Evolutionary conservation across 352 stramenopile species (phyloP).

Genomic region (Phytopythium kandeliae): DNA sequence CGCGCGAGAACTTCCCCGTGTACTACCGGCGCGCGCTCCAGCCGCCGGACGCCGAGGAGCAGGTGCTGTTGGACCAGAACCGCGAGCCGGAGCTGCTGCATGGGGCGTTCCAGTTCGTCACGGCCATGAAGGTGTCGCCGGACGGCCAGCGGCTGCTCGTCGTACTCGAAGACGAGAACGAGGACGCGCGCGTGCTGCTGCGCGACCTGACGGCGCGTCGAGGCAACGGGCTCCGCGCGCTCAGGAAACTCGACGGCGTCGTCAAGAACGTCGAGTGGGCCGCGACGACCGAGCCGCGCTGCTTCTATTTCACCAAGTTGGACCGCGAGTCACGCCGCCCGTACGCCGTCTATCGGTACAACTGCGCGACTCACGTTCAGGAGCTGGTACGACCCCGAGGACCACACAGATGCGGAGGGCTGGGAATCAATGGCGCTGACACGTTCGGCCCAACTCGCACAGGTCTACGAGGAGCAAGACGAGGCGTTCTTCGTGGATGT

Average conservation of each 20-base stretch:
- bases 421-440: neutral
- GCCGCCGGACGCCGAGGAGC: constrained; percentile 15
- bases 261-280: constrained; percentile 79
- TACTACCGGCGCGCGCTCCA: constrained; percentile 56
- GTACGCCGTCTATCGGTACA: constrained; percentile 58
- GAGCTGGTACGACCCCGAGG: constrained; percentile 33
- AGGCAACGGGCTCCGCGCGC: constrained; percentile 3
- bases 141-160: constrained; percentile 58
- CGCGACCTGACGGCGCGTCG: constrained; percentile 23
- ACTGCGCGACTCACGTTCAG: constrained; percentile 32
- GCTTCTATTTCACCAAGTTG: constrained; percentile 77
- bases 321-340: constrained; percentile 50
- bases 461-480: constrained; percentile 78
- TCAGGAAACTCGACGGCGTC: constrained; percentile 23
- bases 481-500: constrained; percentile 83
- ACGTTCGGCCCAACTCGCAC: constrained; percentile 5
- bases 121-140: constrained; percentile 69
- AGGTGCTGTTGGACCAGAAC: constrained; percentile 81
- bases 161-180: constrained; percentile 63
- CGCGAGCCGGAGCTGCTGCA: constrained; percentile 42
- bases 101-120: constrained; percentile 55
- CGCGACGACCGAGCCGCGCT: constrained; percentile 6
- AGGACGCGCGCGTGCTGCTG: constrained; percentile 50
- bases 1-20: constrained; percentile 67
- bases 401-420: too few species aligned